Base-by-base conservation (phyloP, 805 yeast species). In the Candida succiphila region DNA sequence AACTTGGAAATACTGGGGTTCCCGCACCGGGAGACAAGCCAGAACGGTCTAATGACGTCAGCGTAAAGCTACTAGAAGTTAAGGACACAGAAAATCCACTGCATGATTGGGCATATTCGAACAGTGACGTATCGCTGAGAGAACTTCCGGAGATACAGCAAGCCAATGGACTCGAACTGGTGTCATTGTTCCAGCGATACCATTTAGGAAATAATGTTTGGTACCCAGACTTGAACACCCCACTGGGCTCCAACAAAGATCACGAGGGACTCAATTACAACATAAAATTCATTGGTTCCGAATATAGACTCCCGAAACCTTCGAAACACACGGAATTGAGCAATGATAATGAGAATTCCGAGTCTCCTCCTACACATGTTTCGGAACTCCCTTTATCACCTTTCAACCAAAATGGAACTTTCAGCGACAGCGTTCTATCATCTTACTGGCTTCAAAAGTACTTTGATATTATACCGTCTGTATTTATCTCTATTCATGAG, bases 371-470 rank as follows among this genome's bases (percentile, higher is more conserved):
- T n/a, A n/a, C n/a, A n/a, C n/a, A n/a, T n/a, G n/a, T n/a, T n/a
- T n/a, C n/a, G n/a, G n/a, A n/a, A n/a, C n/a, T n/a, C n/a, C n/a
- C n/a, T 8, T 30, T 60, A 7, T 71, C 78, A 1, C 77, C 78
- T 2, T 54, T 61, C 31, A 59, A 63, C 31, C 55, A 57, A n/a
- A 52, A 54, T 3, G 58, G 69, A 1, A 44, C 49, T 1, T 63
- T 49, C 39, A 69, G 72, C 1, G 54, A 61, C 24, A 63, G 66
- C 0, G 41, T 72, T 1, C 44, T 72, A 21, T 58, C 68, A 2
- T 41, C 48, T 1, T 55, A 67, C 18, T 78, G 84, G 85, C 37
- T 75, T 12, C 59, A 62, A 24, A 75, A 73, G 44, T 72, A 75
- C 43, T 53, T 56, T 19, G 55, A 61, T n/a, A 35, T 54, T 3